Conservation (phyloP, 495 filamentous ascomycete genomes). For the Penicillium cinerascens region DNA sequence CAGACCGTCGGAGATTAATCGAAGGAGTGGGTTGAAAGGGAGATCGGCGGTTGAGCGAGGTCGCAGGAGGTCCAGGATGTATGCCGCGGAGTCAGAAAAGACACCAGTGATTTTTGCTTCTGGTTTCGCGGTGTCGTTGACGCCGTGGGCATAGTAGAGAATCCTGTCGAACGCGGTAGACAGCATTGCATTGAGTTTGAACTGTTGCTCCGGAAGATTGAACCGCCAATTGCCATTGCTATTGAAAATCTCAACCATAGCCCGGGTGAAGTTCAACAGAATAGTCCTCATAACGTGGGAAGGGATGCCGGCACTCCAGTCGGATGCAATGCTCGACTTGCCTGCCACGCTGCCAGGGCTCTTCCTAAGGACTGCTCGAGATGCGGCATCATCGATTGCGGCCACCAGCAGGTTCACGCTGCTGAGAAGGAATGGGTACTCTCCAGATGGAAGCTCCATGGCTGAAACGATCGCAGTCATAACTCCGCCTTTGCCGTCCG, state of each 20-base stretch:
- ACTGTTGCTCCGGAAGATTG: constrained; percentile 58
- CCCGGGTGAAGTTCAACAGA: constrained; percentile 64
- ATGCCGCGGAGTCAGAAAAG: constrained; percentile 65
- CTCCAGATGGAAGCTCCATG: constrained; percentile 69
- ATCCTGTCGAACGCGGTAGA: constrained; percentile 67
- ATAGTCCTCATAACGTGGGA: constrained; percentile 73
- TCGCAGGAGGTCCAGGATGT: constrained; percentile 73
- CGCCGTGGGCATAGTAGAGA: constrained; percentile 65
- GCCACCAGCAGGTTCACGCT: constrained; percentile 69
- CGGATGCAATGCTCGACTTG: constrained; percentile 50
- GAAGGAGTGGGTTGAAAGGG: constrained; percentile 73
- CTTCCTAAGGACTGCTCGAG: constrained; percentile 67
- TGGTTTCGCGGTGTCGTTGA: constrained; percentile 56
- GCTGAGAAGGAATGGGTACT: constrained; percentile 71
- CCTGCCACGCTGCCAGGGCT: constrained; percentile 49
- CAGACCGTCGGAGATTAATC: constrained; percentile 64
- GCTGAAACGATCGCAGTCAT: constrained; percentile 69
- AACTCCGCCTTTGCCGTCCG: constrained; percentile 66
- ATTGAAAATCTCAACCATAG: constrained; percentile 76
- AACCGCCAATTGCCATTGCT: constrained; percentile 82
- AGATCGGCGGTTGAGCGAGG: constrained; percentile 63
- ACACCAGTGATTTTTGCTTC: constrained; percentile 58
- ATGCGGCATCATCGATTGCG: constrained; percentile 71
- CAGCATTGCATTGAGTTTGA: constrained; percentile 57
- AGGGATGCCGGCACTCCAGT: constrained; percentile 67